These are phyloP conservation scores for Globisporangium echinulatum DNA, from an alignment of 352 stramenopile genomes.

Conservation along the genomic window DNA sequence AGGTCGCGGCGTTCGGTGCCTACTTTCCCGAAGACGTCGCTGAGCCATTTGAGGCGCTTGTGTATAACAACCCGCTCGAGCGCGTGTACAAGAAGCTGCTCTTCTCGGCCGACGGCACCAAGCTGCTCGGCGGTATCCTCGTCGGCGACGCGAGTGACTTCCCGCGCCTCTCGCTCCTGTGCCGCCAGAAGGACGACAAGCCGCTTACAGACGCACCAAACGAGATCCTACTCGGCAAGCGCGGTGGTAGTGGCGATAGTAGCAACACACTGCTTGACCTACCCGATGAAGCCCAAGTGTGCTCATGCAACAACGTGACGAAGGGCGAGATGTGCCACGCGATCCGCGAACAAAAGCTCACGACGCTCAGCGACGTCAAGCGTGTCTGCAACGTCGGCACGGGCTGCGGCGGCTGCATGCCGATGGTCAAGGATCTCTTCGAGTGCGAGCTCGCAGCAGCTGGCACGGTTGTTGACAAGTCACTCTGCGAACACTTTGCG, in stretches of 20 bases:
- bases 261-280: constrained; percentile 42
- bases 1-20: constrained; percentile 90
- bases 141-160: constrained; percentile 91
- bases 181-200: constrained; percentile 47
- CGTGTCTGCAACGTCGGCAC: constrained; percentile 83
- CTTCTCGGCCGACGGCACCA: constrained; percentile 80
- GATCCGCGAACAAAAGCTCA: constrained; percentile 75
- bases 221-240: constrained; percentile 56
- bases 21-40: constrained; percentile 70
- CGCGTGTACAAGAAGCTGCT: constrained; percentile 92
- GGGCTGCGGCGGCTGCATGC: constrained; percentile 88
- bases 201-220: constrained; percentile 40
- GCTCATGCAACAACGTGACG: constrained; percentile 91
- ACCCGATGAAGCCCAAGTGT: constrained; percentile 83
- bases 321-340: constrained; percentile 66
- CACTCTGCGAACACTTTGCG: constrained; percentile 89
- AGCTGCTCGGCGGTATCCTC: constrained; percentile 83
- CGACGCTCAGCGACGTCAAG: constrained; percentile 72
- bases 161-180: constrained; percentile 57
- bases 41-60: constrained; percentile 58
- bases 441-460: constrained; percentile 76
- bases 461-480: constrained; percentile 83
- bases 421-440: constrained; percentile 87
- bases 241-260: constrained; percentile 19
- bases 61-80: constrained; percentile 89